Percentiles rank a stretch among this genome's conserved stretches.
These are phyloP conservation scores for Phytophthora citricola DNA, from an alignment of 352 stramenopile genomes.

Conservation along the genomic window DNA sequence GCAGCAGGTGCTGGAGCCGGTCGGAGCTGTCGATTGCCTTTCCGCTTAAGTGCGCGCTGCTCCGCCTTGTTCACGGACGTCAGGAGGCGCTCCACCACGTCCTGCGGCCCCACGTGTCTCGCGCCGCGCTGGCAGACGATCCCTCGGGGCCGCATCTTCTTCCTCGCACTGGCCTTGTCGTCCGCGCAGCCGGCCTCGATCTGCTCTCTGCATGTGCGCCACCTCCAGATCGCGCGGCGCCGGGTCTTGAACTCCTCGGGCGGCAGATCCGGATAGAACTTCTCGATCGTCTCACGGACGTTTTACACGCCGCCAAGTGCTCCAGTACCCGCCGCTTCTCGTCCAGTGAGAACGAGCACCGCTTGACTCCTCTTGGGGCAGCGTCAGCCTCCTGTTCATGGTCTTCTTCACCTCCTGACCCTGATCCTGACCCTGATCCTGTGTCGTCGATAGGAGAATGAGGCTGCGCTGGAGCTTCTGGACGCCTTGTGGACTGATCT, in stretches of 20 bases:
- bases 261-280: slow-evolving; percentile 27
- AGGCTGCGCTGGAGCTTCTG: slow-evolving; percentile 1
- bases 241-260: slow-evolving; percentile 26
- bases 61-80: slow-evolving; percentile 28
- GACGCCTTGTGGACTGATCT: slow-evolving; percentile 14
- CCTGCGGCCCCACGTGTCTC: slow-evolving; percentile 24
- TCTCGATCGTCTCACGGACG: slow-evolving; percentile 24
- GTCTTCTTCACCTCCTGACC: slow-evolving; percentile 3
- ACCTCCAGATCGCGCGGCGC: slow-evolving; percentile 28
- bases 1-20: slow-evolving; percentile 8
- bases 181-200: slow-evolving; percentile 32
- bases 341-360: slow-evolving; percentile 26
- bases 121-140: slow-evolving; percentile 30
- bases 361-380: slow-evolving; percentile 4
- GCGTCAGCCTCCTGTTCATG: slow-evolving; percentile 4
- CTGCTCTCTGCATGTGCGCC: slow-evolving; percentile 28
- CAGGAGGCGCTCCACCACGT: slow-evolving; percentile 30
- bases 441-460: neutral
- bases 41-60: slow-evolving; percentile 12
- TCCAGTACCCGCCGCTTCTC: slow-evolving; percentile 36
- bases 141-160: slow-evolving; percentile 37
- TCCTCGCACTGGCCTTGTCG: slow-evolving; percentile 37
- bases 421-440: slow-evolving; percentile 11
- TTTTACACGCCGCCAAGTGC: slow-evolving; percentile 25
- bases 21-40: slow-evolving; percentile 19